A percentile compares a stretch with the other conserved stretches of the same genome.
Conservation (phyloP, 495 filamentous ascomycete genomes). For the Aspergillus diversus region DNA sequence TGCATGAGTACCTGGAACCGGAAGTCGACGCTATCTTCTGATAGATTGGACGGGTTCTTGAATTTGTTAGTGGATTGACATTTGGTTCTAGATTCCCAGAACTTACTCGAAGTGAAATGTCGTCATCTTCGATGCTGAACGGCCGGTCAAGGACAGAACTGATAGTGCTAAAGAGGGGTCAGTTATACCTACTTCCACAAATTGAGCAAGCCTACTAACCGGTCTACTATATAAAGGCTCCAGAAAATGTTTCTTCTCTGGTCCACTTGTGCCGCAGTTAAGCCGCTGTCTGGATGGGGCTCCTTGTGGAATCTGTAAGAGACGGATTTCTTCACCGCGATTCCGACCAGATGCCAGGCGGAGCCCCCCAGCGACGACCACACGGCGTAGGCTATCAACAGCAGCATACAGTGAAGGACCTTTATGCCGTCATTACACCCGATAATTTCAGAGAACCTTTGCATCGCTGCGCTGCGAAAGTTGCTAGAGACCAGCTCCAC, state of each 20-base stretch:
- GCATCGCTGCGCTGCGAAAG: slow-evolving; percentile 22
- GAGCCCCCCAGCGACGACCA: slow-evolving; percentile 29
- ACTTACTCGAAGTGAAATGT: slow-evolving; percentile 29
- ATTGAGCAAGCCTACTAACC: slow-evolving; percentile 16
- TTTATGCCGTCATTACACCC: slow-evolving; percentile 15
- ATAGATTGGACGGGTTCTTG: background rate
- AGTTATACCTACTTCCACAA: slow-evolving; percentile 3
- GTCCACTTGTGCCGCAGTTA: slow-evolving; percentile 1
- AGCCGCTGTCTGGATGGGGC: slow-evolving; percentile 4
- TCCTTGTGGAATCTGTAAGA: slow-evolving; percentile 31
- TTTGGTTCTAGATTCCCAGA: background rate
- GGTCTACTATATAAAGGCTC: slow-evolving; percentile 33
- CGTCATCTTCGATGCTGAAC: slow-evolving; percentile 34
- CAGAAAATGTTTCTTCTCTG: slow-evolving; percentile 25
- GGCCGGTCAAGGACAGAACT: slow-evolving; percentile 31
- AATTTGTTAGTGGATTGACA: background rate
- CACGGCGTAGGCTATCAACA: slow-evolving; percentile 29
- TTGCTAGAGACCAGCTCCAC: slow-evolving; percentile 14
- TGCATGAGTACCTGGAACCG: slow-evolving; percentile 23
- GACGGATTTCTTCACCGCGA: slow-evolving; percentile 35
- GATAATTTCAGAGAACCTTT: slow-evolving; percentile 18
- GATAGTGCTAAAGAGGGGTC: slow-evolving; percentile 22
- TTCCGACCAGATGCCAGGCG: slow-evolving; percentile 33
- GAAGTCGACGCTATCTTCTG: background rate
- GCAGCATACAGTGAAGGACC: slow-evolving; percentile 30